Evolutionary conservation across 805 yeast species (phyloP).

Genomic region (Ogataea nonfermentans): DNA sequence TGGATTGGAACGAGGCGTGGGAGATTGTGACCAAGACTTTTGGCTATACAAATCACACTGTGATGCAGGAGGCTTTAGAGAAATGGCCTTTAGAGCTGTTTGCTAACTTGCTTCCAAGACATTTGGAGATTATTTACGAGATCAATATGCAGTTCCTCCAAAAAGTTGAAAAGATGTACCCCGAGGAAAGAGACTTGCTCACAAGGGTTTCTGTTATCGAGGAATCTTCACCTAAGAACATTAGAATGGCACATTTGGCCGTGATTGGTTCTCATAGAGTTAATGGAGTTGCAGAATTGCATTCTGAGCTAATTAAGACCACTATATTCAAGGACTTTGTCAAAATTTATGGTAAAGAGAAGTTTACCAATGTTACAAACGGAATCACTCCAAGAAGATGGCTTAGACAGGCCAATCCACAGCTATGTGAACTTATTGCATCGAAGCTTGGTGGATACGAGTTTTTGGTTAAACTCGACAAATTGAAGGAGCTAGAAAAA

Average conservation of each 20-base stretch:
- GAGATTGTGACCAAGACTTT: slow-evolving; percentile 72
- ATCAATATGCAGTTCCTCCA: slow-evolving; percentile 79
- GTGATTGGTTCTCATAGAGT: slow-evolving; percentile 90
- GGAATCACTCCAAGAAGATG: slow-evolving; percentile 97
- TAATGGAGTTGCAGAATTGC: slow-evolving; percentile 94
- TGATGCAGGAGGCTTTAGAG: slow-evolving; percentile 91
- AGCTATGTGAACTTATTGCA: slow-evolving; percentile 68
- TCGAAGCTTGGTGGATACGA: slow-evolving; percentile 67
- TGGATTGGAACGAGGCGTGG: slow-evolving; percentile 87
- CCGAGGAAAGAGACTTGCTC: slow-evolving; percentile 65
- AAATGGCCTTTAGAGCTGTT: slow-evolving; percentile 90
- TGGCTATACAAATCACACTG: slow-evolving; percentile 94
- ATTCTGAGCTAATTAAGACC: slow-evolving; percentile 84
- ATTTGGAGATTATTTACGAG: slow-evolving; percentile 84
- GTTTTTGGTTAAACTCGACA: slow-evolving; percentile 64
- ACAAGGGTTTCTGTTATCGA: slow-evolving; percentile 79
- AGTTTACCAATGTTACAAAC: slow-evolving; percentile 88
- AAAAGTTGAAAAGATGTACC: slow-evolving; percentile 71
- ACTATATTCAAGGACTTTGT: slow-evolving; percentile 92
- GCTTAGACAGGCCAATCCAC: slow-evolving; percentile 92
- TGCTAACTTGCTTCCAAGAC: slow-evolving; percentile 82
- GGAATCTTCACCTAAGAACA: slow-evolving; percentile 75
- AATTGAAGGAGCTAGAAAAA: slow-evolving; percentile 63
- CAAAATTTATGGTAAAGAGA: slow-evolving; percentile 72
- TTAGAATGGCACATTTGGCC: slow-evolving; percentile 90